phyloP scores from a whole-genome alignment of 2,329 filamentous ascomycete species.

The Alternaria arbusti region DNA sequence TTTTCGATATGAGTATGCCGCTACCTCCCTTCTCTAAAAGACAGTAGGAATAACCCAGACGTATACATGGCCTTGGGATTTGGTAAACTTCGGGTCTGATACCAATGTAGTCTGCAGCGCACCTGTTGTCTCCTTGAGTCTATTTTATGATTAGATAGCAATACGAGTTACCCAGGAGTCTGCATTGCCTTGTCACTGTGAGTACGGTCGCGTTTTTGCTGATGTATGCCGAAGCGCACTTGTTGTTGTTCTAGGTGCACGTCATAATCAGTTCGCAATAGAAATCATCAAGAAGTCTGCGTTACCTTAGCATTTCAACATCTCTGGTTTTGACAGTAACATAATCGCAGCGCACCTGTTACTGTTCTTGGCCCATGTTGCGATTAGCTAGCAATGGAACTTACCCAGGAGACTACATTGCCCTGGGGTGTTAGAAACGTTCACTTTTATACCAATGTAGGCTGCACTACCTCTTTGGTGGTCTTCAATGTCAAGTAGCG shows the following conservation, averaged over 20 bases:
- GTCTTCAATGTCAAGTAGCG: background rate
- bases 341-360: background rate
- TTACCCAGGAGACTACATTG: background rate
- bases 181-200: background rate
- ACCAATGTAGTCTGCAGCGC: background rate
- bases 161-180: background rate
- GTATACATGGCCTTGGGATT: background rate
- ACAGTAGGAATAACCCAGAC: background rate
- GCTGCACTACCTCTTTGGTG: background rate
- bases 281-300: accelerated
- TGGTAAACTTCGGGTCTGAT: background rate
- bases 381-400: accelerated
- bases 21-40: background rate
- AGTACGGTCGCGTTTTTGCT: background rate
- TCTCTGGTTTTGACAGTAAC: background rate
- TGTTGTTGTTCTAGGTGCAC: background rate
- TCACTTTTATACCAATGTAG: background rate
- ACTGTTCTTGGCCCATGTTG: background rate
- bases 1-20: background rate
- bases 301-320: background rate
- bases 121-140: too few relatives aligned
- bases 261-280: background rate
- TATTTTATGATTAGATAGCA: background rate
- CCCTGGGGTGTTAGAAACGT: background rate
- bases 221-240: background rate